Conservation (phyloP, 2,329 filamentous ascomycete species). For the Colletotrichum gigasporum region DNA sequence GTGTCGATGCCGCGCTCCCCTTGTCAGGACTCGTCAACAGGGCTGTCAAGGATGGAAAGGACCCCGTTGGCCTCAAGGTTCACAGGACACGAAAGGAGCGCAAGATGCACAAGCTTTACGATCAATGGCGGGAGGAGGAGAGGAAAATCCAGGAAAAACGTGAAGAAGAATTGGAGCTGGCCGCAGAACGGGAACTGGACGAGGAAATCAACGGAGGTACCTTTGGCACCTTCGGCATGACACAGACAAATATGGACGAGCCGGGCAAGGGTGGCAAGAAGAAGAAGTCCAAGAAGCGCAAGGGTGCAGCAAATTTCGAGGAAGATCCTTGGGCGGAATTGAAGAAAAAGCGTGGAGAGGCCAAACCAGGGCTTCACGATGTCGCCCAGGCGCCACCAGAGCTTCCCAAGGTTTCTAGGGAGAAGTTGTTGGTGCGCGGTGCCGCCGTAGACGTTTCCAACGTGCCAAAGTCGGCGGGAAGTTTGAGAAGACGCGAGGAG, state of each 20-base stretch:
- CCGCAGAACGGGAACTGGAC: constrained; percentile 70
- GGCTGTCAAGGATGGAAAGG: constrained; percentile 67
- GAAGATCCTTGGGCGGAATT: constrained; percentile 81
- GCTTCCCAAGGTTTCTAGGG: constrained; percentile 61
- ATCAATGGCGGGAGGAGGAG: constrained; percentile 78
- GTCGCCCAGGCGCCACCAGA: constrained; percentile 81
- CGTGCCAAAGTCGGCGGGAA: constrained; percentile 49
- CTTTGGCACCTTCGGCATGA: constrained; percentile 37
- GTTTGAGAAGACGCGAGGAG: constrained; percentile 50
- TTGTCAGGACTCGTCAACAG: constrained; percentile 75
- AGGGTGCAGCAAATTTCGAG: constrained; percentile 58
- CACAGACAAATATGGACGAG: constrained; percentile 48
- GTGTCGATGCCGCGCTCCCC: constrained; percentile 87
- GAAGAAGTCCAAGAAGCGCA: constrained; percentile 53
- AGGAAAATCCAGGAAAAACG: constrained; percentile 69
- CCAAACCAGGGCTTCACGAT: constrained; percentile 60
- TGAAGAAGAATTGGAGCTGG: constrained; percentile 72
- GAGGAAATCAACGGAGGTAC: constrained; percentile 62
- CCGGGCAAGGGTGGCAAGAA: constrained; percentile 57
- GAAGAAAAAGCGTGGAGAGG: constrained; percentile 71
- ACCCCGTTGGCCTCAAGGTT: constrained; percentile 72
- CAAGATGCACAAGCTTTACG: constrained; percentile 82
- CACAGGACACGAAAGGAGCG: constrained; percentile 84
- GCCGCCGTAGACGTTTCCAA: constrained; percentile 46
- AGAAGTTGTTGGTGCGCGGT: constrained; percentile 43